These are phyloP conservation scores for Hibiscus syriacus DNA, from an alignment of 345 rosid species.

Conservation along the genomic window DNA sequence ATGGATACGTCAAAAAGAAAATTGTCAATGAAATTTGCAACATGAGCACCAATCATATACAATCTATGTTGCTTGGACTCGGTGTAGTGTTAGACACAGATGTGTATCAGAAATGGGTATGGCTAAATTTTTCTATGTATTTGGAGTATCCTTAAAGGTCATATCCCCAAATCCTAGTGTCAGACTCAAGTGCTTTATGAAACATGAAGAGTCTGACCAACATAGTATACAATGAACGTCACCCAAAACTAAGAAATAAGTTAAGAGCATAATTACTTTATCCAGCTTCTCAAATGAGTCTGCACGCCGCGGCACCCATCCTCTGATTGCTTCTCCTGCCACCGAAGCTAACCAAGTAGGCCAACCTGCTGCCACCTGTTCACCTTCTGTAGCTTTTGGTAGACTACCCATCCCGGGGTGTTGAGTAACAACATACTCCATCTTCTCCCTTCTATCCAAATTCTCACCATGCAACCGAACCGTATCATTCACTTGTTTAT, in stretches of 20 bases:
- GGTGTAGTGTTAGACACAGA: too few relatives aligned
- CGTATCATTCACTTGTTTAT: conserved; percentile 62
- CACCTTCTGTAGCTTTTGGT: conserved; percentile 76
- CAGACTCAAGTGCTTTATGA: too few relatives aligned
- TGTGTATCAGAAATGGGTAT: too few relatives aligned
- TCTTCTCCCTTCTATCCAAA: conserved; percentile 59
- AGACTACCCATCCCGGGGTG: conserved; percentile 57
- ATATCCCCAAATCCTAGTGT: too few relatives aligned
- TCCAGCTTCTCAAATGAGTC: conserved; percentile 97
- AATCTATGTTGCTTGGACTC: too few relatives aligned
- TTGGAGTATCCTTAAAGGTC: too few relatives aligned
- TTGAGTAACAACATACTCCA: conserved; percentile 38
- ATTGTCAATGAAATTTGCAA: background rate
- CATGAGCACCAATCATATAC: background rate
- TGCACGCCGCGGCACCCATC: conserved; percentile 95
- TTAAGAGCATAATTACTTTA: conserved; percentile 50
- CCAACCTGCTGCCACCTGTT: conserved; percentile 98
- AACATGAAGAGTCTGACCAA: too few relatives aligned
- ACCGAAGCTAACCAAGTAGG: conserved; percentile 95
- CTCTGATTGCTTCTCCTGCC: conserved; percentile 94
- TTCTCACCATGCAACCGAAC: conserved; percentile 46
- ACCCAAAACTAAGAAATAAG: conserved; percentile 1
- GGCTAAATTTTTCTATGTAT: too few relatives aligned
- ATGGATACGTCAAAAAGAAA: background rate
- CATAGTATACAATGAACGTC: background rate